Conservation (phyloP, 257 asterid genomes). For the Nicotiana sylvestris region DNA sequence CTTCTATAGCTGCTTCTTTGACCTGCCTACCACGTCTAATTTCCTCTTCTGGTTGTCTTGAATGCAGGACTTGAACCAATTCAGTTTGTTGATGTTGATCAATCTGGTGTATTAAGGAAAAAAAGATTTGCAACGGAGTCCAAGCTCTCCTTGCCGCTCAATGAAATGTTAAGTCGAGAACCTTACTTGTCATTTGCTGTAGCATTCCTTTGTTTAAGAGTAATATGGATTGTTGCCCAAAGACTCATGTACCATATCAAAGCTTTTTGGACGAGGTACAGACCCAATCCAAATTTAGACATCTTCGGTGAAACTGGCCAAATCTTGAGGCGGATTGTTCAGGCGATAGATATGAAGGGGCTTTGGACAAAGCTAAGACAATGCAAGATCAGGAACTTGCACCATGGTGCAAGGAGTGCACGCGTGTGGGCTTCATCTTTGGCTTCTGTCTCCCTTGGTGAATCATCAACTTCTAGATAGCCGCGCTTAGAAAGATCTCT, state of each 20-base stretch:
- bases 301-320: slow-evolving; percentile 55
- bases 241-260: slow-evolving; percentile 25
- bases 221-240: slow-evolving; percentile 34
- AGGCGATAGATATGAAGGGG: slow-evolving; percentile 43
- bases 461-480: slow-evolving; percentile 33
- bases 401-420: slow-evolving; percentile 48
- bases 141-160: slow-evolving; percentile 13
- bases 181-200: slow-evolving; percentile 29
- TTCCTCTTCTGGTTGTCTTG: background rate
- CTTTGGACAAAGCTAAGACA: slow-evolving; percentile 47
- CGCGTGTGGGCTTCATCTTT: slow-evolving; percentile 66
- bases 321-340: slow-evolving; percentile 39
- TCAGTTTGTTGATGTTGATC: slow-evolving; percentile 18
- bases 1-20: background rate
- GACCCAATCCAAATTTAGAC: slow-evolving; percentile 39
- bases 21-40: too few species aligned
- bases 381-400: slow-evolving; percentile 50
- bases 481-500: too few species aligned
- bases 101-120: slow-evolving; percentile 5
- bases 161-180: slow-evolving; percentile 19
- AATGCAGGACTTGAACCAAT: slow-evolving; percentile 24
- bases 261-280: slow-evolving; percentile 35
- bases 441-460: slow-evolving; percentile 49
- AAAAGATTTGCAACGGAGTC: slow-evolving; percentile 4
- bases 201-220: slow-evolving; percentile 40